These are phyloP conservation scores for Pseudogymnoascus sp. DNA, from an alignment of 2,329 filamentous ascomycete genomes.

Conservation along the genomic window DNA sequence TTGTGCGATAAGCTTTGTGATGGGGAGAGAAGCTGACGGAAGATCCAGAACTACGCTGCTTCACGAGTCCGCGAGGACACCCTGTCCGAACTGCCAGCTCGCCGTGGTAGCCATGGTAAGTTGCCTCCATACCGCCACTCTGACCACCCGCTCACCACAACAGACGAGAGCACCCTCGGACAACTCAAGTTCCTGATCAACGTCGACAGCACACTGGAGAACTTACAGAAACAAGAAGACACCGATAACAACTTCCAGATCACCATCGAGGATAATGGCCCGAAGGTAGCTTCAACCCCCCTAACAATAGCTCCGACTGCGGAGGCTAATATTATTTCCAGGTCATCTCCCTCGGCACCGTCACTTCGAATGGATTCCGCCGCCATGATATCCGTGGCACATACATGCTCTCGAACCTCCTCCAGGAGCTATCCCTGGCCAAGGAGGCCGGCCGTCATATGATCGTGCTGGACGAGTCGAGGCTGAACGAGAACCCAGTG, in stretches of 20 bases:
- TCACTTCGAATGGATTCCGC: slow-evolving; percentile 76
- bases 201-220: slow-evolving; percentile 74
- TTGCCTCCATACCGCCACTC: slow-evolving; percentile 5
- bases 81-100: slow-evolving; percentile 14
- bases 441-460: slow-evolving; percentile 83
- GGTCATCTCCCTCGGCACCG: slow-evolving; percentile 77
- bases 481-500: slow-evolving; percentile 92
- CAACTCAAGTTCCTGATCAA: slow-evolving; percentile 78
- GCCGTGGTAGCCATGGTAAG: slow-evolving; percentile 28
- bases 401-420: slow-evolving; percentile 92
- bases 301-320: not conserved
- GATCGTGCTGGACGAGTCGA: slow-evolving; percentile 83
- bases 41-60: slow-evolving; percentile 14
- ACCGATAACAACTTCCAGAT: slow-evolving; percentile 94
- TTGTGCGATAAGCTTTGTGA: not conserved
- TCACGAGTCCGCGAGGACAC: slow-evolving; percentile 15
- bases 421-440: slow-evolving; percentile 89
- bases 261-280: slow-evolving; percentile 90
- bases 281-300: slow-evolving; percentile 53
- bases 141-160: slow-evolving; percentile 11
- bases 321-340: slow-evolving; percentile 26
- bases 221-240: slow-evolving; percentile 76
- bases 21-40: slow-evolving; percentile 20
- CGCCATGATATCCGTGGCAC: slow-evolving; percentile 88
- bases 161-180: slow-evolving; percentile 64